A percentile compares a stretch with the other conserved stretches of the same genome.
Conservation (phyloP, 2,329 filamentous ascomycete genomes). For the Fusarium neocosmosporiellum region DNA sequence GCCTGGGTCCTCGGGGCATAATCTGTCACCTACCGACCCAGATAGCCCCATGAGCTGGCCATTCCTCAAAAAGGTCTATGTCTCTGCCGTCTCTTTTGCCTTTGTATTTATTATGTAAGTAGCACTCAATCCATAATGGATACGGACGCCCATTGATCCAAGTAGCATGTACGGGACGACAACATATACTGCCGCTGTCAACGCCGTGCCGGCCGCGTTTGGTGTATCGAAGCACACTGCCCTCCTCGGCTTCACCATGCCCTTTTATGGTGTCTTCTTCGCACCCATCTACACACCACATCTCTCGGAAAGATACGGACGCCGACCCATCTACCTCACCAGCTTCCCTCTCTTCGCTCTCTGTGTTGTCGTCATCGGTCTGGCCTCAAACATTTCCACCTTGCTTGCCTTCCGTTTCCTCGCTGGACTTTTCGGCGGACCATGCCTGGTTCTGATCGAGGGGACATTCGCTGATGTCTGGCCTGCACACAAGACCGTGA, state of each 20-base stretch:
- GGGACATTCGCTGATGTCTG: constrained; percentile 14
- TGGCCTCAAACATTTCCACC: constrained; percentile 11
- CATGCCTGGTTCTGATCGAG: constrained; percentile 12
- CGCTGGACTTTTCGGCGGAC: constrained; percentile 8
- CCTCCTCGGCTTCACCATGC: constrained; percentile 15
- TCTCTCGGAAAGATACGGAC: constrained; percentile 11
- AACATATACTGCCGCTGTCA: constrained; percentile 8
- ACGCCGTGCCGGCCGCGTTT: constrained; percentile 5
- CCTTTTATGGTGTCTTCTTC: constrained; percentile 9
- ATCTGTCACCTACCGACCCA: background rate
- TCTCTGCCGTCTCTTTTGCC: constrained; percentile 2
- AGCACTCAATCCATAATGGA: background rate
- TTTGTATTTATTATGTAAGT: constrained; percentile 13
- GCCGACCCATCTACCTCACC: constrained; percentile 7
- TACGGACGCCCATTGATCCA: background rate
- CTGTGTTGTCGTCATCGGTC: constrained; percentile 16
- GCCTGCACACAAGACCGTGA: constrained; percentile 12
- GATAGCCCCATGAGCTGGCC: constrained; percentile 12
- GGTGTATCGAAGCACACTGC: constrained; percentile 4
- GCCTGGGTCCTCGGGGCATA: background rate
- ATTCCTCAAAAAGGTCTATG: constrained; percentile 5
- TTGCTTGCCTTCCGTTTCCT: constrained; percentile 13
- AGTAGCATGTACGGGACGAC: constrained; percentile 14
- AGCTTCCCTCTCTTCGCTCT: constrained; percentile 10
- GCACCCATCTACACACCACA: constrained; percentile 16